Evolutionary conservation across 768 basidiomycete species (phyloP).

Genomic region (Artomyces pyxidatus): DNA sequence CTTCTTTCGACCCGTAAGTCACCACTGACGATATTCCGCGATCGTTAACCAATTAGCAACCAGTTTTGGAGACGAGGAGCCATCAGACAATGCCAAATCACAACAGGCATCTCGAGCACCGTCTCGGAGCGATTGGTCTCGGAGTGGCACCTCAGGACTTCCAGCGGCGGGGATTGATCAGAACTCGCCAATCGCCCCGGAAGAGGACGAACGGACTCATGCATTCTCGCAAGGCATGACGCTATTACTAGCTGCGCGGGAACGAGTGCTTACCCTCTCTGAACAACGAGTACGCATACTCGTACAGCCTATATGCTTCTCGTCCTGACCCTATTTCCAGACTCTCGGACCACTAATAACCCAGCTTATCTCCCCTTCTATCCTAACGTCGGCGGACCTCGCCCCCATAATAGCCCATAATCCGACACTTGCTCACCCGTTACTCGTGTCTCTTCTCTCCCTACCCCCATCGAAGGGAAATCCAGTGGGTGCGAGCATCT

Average conservation of each 20-base stretch:
- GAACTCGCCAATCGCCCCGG: conserved; percentile 28
- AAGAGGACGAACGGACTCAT: conserved; percentile 51
- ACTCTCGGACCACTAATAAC: conserved; percentile 42
- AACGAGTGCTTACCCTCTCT: conserved; percentile 63
- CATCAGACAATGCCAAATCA: not conserved
- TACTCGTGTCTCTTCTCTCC: conserved; percentile 51
- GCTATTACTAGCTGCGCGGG: conserved; percentile 59
- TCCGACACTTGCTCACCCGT: conserved; percentile 59
- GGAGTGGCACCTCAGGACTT: not conserved
- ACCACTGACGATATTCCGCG: not conserved
- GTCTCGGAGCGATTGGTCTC: not conserved
- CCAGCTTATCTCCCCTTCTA: conserved; percentile 33
- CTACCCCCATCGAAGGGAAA: conserved; percentile 23
- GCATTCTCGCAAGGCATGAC: conserved; percentile 55
- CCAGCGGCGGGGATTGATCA: not conserved
- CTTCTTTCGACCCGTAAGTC: conserved; percentile 7
- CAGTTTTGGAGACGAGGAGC: conserved; percentile 12
- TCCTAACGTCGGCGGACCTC: conserved; percentile 64
- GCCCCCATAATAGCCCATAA: conserved; percentile 59
- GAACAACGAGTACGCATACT: conserved; percentile 57
- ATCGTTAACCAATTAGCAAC: not conserved
- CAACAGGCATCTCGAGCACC: not conserved
- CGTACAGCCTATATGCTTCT: not conserved
- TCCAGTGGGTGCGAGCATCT: conserved; percentile 34
- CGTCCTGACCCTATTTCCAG: conserved; percentile 24